phyloP scores from a whole-genome alignment of 257 asterid species.

The Solanum pennellii region DNA sequence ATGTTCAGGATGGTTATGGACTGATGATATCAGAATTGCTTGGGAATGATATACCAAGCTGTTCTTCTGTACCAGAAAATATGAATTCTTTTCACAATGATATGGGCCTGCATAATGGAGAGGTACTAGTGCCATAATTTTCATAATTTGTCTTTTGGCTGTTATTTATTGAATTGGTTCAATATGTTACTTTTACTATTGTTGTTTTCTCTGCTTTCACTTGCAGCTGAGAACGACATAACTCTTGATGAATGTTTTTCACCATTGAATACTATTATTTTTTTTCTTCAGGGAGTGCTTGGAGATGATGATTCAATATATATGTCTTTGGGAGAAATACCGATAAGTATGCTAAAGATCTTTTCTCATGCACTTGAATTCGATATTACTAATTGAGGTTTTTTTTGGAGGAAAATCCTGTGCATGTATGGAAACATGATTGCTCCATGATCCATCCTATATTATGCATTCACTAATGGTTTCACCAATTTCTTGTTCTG shows the following conservation, averaged over 20 bases:
- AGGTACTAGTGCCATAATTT: conserved; percentile 35
- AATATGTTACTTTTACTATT: background rate
- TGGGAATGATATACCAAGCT: conserved; percentile 53
- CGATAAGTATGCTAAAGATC: conserved; percentile 52
- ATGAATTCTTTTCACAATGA: conserved; percentile 59
- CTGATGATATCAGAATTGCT: conserved; percentile 78
- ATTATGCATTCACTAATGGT: background rate
- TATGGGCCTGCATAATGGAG: conserved; percentile 59
- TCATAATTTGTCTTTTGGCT: background rate
- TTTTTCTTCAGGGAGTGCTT: conserved; percentile 59
- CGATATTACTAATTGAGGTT: background rate
- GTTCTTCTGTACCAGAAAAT: conserved; percentile 55
- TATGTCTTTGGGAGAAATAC: conserved; percentile 93
- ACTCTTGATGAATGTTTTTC: background rate
- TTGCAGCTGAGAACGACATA: background rate
- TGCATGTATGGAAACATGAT: background rate
- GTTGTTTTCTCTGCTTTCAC: background rate
- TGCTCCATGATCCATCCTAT: background rate
- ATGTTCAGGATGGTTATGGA: conserved; percentile 73
- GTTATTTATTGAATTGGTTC: background rate
- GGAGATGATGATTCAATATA: conserved; percentile 90
- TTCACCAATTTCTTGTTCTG: background rate
- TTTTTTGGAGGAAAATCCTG: background rate
- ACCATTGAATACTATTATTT: background rate
- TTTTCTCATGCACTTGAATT: background rate